A percentile compares a stretch with the other conserved stretches of the same genome.
Evolutionary conservation across 352 stramenopile species (phyloP).

Genomic region (Globisporangium echinulatum): DNA sequence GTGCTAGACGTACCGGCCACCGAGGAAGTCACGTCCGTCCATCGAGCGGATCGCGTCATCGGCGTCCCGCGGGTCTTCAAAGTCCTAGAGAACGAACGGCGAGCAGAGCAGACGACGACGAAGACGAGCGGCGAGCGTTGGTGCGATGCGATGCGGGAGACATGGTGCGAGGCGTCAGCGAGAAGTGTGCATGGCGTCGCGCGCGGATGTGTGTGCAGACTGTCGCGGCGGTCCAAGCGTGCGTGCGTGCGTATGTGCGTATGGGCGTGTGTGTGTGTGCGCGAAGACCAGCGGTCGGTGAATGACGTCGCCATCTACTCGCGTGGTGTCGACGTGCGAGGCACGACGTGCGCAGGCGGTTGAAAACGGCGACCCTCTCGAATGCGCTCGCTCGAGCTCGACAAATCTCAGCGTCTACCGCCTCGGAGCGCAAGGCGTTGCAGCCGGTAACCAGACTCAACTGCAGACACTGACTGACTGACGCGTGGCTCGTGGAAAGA

Average conservation of each 20-base stretch:
- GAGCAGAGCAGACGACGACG: constrained; percentile 42
- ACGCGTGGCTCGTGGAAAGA: background rate
- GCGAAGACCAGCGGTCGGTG: background rate
- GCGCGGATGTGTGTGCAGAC: constrained; percentile 17
- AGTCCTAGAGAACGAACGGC: constrained; percentile 64
- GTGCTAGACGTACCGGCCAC: constrained; percentile 45
- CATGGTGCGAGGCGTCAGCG: constrained; percentile 2
- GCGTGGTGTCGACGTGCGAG: background rate
- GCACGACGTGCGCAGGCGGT: background rate
- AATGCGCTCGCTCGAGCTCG: too few relatives aligned
- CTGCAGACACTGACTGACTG: too few relatives aligned
- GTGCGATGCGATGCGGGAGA: constrained; percentile 24
- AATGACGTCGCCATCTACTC: too few relatives aligned
- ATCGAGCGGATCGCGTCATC: constrained; percentile 84
- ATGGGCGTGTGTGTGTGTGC: background rate
- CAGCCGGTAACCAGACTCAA: too few relatives aligned
- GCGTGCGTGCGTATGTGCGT: background rate
- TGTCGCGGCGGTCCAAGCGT: background rate
- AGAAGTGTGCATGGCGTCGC: constrained; percentile 1
- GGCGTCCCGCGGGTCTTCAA: constrained; percentile 83
- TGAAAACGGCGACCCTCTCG: too few relatives aligned
- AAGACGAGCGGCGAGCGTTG: constrained; percentile 25
- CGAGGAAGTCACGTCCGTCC: constrained; percentile 82
- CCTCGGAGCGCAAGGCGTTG: too few relatives aligned
- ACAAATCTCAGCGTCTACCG: too few relatives aligned